Conservation (phyloP, 495 filamentous ascomycete genomes). For the Penicillium arizonense region DNA sequence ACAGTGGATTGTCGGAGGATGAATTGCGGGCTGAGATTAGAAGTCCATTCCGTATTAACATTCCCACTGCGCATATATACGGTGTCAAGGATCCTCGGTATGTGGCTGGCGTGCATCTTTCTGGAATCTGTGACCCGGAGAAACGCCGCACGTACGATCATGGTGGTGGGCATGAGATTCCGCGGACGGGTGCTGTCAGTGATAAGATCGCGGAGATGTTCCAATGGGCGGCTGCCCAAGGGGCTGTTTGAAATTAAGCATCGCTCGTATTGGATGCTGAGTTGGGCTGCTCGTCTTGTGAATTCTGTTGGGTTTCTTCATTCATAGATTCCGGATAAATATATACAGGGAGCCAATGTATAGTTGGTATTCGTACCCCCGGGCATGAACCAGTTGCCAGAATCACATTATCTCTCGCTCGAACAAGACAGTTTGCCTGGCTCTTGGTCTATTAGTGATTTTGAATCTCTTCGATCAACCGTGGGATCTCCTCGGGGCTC, state of each 20-base stretch:
- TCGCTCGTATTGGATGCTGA: too few relatives aligned
- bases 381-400: too few relatives aligned
- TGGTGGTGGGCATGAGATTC: constrained; percentile 56
- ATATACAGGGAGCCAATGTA: too few relatives aligned
- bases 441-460: too few relatives aligned
- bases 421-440: too few relatives aligned
- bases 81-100: constrained; percentile 58
- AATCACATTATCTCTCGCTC: too few relatives aligned
- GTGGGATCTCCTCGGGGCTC: too few relatives aligned
- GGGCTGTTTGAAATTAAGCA: not conserved
- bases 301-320: too few relatives aligned
- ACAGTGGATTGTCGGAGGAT: constrained; percentile 47
- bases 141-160: constrained; percentile 52
- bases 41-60: constrained; percentile 42
- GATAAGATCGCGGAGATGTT: constrained; percentile 38
- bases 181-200: constrained; percentile 33
- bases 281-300: too few relatives aligned
- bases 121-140: constrained; percentile 48
- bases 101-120: constrained; percentile 53
- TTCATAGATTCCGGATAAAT: too few relatives aligned
- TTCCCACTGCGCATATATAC: constrained; percentile 64
- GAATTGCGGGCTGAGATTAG: constrained; percentile 45
- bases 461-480: too few relatives aligned
- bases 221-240: constrained; percentile 26
- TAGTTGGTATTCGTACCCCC: too few relatives aligned